A percentile compares a stretch with the other conserved stretches of the same genome.
Evolutionary conservation across 2,329 filamentous ascomycete genomes (phyloP).

Genomic region (Hymenoscyphus salicellus): DNA sequence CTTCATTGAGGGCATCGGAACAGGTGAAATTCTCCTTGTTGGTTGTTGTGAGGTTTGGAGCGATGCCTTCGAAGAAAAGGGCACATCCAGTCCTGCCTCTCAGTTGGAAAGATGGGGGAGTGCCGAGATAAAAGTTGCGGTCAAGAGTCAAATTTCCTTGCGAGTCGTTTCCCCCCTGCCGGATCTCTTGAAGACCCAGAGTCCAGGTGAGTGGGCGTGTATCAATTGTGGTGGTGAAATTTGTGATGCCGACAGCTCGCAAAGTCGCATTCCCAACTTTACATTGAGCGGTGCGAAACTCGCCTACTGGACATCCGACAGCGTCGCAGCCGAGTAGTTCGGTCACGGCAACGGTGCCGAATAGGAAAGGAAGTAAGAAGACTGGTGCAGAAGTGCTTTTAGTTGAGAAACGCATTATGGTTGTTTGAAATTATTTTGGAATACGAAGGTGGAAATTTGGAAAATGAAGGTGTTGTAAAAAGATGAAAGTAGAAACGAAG

Average conservation of each 20-base stretch:
- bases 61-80: conserved; percentile 3
- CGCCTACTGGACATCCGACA: neutral
- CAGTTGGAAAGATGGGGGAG: conserved; percentile 1
- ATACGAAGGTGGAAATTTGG: too few relatives aligned
- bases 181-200: neutral
- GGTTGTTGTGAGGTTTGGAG: neutral
- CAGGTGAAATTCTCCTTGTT: neutral
- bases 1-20: neutral
- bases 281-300: neutral
- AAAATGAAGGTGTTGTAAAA: neutral
- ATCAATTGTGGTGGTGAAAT: neutral
- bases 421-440: neutral
- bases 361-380: neutral
- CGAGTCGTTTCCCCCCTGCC: neutral
- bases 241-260: conserved; percentile 1
- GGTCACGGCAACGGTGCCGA: neutral
- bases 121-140: conserved; percentile 1
- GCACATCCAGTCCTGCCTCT: neutral
- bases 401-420: neutral
- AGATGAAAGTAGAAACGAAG: neutral
- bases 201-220: conserved; percentile 3
- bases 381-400: neutral
- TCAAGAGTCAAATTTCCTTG: neutral
- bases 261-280: conserved; percentile 4
- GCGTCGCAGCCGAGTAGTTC: neutral